Conservation (phyloP, 768 basidiomycete species). For the Austroboletus eburneus region DNA sequence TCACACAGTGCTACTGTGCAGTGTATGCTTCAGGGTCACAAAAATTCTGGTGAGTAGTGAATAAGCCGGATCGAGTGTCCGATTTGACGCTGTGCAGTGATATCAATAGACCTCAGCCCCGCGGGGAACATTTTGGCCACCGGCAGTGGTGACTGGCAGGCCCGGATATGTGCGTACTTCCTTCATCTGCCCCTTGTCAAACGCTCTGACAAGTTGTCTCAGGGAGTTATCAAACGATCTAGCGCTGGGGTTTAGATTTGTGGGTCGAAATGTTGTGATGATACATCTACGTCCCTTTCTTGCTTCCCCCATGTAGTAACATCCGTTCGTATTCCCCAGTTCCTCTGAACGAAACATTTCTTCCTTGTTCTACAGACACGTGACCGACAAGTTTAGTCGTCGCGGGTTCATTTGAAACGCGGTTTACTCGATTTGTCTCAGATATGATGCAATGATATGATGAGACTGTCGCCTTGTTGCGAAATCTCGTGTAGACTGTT, state of each 20-base stretch:
- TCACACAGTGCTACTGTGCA: conserved; percentile 75
- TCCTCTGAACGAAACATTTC: conserved; percentile 8
- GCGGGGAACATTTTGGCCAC: conserved; percentile 61
- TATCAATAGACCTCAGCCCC: conserved; percentile 66
- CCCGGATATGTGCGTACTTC: conserved; percentile 63
- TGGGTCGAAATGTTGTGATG: conserved; percentile 9
- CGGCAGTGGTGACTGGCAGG: conserved; percentile 69
- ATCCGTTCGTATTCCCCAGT: conserved; percentile 7
- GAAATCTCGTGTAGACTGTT: too few species aligned
- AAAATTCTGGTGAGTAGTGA: conserved; percentile 57
- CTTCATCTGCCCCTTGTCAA: neutral
- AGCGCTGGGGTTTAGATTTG: conserved; percentile 7
- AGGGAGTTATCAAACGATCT: conserved; percentile 32
- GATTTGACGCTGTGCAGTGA: conserved; percentile 40
- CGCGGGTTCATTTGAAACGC: too few species aligned
- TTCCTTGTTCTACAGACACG: conserved; percentile 2
- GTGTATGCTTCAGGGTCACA: conserved; percentile 81
- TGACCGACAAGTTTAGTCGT: neutral
- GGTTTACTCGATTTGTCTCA: too few species aligned
- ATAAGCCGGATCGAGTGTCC: neutral
- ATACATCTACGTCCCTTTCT: conserved; percentile 23
- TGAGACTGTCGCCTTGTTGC: too few species aligned
- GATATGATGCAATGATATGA: too few species aligned
- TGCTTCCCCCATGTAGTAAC: conserved; percentile 25
- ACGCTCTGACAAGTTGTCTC: conserved; percentile 2